Percentiles rank a stretch among this genome's conserved stretches.
phyloP scores from a whole-genome alignment of 2,329 filamentous ascomycete species.

The Ilyonectria robusta region DNA sequence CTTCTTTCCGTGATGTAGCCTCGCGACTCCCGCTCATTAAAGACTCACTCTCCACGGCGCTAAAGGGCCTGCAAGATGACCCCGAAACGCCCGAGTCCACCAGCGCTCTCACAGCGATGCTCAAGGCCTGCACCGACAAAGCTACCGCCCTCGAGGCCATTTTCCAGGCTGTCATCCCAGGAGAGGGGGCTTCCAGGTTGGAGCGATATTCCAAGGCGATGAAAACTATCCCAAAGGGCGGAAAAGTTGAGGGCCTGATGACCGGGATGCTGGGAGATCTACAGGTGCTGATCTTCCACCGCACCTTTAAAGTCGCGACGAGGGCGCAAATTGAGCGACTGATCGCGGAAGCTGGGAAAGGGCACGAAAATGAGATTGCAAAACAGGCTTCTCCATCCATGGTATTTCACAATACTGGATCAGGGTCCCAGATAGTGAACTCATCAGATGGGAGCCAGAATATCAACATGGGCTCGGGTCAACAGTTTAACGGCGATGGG shows the following conservation, averaged over 20 bases:
- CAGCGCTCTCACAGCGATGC: constrained; percentile 28
- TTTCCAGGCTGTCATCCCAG: constrained; percentile 36
- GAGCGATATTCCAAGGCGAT: constrained; percentile 41
- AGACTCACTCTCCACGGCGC: constrained; percentile 37
- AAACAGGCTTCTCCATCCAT: neutral
- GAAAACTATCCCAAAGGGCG: constrained; percentile 41
- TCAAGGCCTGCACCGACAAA: constrained; percentile 42
- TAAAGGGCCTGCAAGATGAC: neutral
- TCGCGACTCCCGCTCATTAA: constrained; percentile 43
- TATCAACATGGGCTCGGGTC: neutral
- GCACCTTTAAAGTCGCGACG: constrained; percentile 25
- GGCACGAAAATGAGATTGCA: neutral
- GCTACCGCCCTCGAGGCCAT: constrained; percentile 36
- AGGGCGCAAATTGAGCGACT: constrained; percentile 3
- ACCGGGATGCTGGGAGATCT: constrained; percentile 46
- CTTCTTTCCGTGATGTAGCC: constrained; percentile 44
- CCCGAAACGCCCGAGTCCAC: neutral
- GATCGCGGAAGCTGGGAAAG: neutral
- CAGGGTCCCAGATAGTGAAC: neutral
- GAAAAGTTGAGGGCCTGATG: constrained; percentile 45
- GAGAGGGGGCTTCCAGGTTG: constrained; percentile 28
- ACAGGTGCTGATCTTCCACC: constrained; percentile 40
- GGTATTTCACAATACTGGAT: neutral
- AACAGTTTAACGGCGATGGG: constrained; percentile 1
- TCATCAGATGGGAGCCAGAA: neutral